phyloP scores from a whole-genome alignment of 23 red algal species.

The Chondrus crispus region DNA sequence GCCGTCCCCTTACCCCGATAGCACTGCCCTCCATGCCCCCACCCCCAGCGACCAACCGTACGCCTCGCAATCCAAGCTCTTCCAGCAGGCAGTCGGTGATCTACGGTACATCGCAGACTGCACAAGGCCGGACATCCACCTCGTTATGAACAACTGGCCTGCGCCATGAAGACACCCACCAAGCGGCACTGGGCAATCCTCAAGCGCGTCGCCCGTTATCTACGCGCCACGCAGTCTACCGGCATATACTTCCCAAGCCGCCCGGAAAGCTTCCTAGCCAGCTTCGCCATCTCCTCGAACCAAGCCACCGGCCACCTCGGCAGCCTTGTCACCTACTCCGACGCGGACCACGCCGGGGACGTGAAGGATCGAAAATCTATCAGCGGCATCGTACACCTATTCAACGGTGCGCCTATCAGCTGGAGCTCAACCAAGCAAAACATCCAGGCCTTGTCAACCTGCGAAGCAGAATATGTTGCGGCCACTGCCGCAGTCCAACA shows the following conservation, averaged over 20 bases:
- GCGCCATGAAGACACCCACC: neutral
- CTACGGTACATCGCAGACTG: neutral
- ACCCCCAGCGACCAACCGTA: neutral
- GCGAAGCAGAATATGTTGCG: constrained; percentile 2
- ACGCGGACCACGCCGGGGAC: neutral
- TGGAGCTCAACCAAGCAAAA: neutral
- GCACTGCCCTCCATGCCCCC: neutral
- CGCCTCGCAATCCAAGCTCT: neutral
- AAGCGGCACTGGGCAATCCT: neutral
- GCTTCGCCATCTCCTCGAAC: too few relatives aligned
- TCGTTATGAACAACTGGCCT: neutral
- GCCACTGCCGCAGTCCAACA: neutral
- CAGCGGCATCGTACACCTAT: neutral
- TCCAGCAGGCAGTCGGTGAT: neutral
- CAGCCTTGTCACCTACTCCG: neutral
- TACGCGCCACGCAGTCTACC: neutral
- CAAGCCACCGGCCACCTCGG: neutral
- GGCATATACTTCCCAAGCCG: neutral
- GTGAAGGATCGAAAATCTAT: neutral
- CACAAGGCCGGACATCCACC: neutral
- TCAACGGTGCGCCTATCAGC: neutral
- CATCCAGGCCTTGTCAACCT: constrained; percentile 4
- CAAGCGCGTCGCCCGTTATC: neutral
- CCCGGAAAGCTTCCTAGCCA: too few relatives aligned
- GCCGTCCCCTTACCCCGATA: neutral